Evolutionary conservation across 192 early-diverging fungal genomes (phyloP), one percentile per base, ranked within the genome.

Genomic region (Linderina pennispora): DNA sequence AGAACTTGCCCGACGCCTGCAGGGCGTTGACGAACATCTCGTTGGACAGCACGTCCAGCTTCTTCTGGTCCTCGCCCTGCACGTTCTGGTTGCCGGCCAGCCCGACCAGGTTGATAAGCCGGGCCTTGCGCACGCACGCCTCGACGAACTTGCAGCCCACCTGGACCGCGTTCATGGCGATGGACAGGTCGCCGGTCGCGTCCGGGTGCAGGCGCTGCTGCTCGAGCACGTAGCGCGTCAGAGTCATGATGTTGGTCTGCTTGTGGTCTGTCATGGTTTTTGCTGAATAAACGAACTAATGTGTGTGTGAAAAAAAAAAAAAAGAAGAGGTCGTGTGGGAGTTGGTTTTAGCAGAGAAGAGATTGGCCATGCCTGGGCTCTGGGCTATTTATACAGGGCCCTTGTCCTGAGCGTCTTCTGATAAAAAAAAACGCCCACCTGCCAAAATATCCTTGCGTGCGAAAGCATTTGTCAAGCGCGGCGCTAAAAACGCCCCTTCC

Each of bases 1-100:
- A 85, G 26, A 91, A 87, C 72, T 91, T 92, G 40, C 90, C 89
- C 17, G 89, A 89, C 19, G 82, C 84, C 51, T 79, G 74, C 53
- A 98, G 78, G 39, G 94, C 80, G 71, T 98, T 96, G 67, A 90
- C 83, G 81, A 98, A 94, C 76, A 98, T 98, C 55, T 98, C 90
- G 71, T 98, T 98, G 39, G 91, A 87, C 45, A 98, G 77, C 20
- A 96, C 87, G 59, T 98, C 95, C 25, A 98, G 79, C 74, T 98
- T 98, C 77, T 98, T 93, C 61, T 88, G 84, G 51, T 90, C 89
- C 65, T 98, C 93, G 42, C 85, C 85, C 67, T 94, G 91, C 26
- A 98, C 81, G 67, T 98, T 98, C 10, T 81, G 80, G 53, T 77
- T 72, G 36, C 90, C 91, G 3, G 92, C 86, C 7, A 92, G 77